Evolutionary conservation across 148 eudicot genomes (phyloP), one percentile per base, ranked within the genome.

Genomic region (Vaccinium myrtillus): DNA sequence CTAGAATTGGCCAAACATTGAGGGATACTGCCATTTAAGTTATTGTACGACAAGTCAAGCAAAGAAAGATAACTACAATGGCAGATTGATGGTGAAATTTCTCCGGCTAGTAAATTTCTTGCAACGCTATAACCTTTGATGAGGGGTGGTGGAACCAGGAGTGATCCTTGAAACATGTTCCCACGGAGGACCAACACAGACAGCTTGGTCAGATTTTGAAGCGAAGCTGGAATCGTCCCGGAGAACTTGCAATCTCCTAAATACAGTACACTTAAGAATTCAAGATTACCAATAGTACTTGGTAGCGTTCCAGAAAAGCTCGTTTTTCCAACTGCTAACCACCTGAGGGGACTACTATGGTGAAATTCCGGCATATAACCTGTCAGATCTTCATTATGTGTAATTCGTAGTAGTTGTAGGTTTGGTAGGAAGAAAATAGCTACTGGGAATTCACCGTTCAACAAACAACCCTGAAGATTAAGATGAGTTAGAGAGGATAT

Each of bases 311-410:
- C 91, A 0, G 83, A 16, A n/a, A 58, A 58, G 6, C 63, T 58
- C 5, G 91, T 90, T 2, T 0, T 1, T 1, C 8, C 0, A 14
- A 91, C 81, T 1, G 5, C 8, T 11, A 91, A 15, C 2, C 0
- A 2, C 71, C 27, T 19, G 3, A 89, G 86, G 32, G 83, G 54
- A 73, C 39, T 81, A 1, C 36, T 54, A 14, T 1, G 30, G 39
- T 6, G 77, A 83, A 91, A 91, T 75, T 89, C 88, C 0, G 91
- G 91, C 59, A 90, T 53, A 27, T 15, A 11, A 8, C 91, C 91
- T 5, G 1, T 61, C 1, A 89, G 84, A 2, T 63, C 8, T 48
- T 8, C 12, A 39, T 91, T 91, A 13, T 12, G 3, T 0, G 59
- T 2, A 55, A 89, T n/a, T 14, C 4, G 30, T 30, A 91, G 79